Evolutionary conservation across 2,329 filamentous ascomycete genomes (phyloP), one percentile per base, ranked within the genome.

Genomic region (Exserohilum turcica): DNA sequence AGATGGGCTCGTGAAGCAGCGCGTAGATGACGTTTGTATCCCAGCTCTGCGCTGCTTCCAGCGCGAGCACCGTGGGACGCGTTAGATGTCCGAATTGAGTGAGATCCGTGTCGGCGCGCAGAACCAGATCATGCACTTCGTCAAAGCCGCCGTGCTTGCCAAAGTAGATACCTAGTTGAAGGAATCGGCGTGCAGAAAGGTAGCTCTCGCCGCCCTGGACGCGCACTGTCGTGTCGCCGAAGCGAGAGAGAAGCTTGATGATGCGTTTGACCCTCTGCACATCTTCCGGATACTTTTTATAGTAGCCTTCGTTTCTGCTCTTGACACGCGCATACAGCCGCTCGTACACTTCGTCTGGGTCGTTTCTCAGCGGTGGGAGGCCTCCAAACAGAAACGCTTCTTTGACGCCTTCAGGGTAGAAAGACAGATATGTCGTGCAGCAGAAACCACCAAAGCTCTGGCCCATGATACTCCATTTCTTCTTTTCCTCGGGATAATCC

Each of bases 381-480:
- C 93, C 93, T 32, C 93, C 93, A 9, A 89, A 90, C 29, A 92
- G 80, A 70, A 96, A 97, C 19, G 86, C 76, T 76, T 97, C 93
- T 27, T 86, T 85, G 19, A 97, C 76, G 1, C 89, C 89, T 51
- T 91, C 83, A 0, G 91, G 90, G 63, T 80, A 87, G 71, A 90
- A 86, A 2, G 89, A 94, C 13, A 97, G 82, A 73, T 97, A 97
- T 6, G 89, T 93, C 29, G 91, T 80, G 42, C 82, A 83, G 68
- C 92, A 90, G 74, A 96, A 97, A 1, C 93, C 93, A 33, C 93
- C 93, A 73, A 96, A 97, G 13, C 88, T 92, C 76, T 97, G 93
- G 7, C 93, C 93, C 57, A 96, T 88, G 27, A 94, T 83, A 52
- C 86, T 89, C 93, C 92, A 97, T 70, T 87, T 86, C 71, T 86